A percentile compares a stretch with the other conserved stretches of the same genome.
Conservation (phyloP, 345 rosid genomes). For the Boechera retrofracta region DNA sequence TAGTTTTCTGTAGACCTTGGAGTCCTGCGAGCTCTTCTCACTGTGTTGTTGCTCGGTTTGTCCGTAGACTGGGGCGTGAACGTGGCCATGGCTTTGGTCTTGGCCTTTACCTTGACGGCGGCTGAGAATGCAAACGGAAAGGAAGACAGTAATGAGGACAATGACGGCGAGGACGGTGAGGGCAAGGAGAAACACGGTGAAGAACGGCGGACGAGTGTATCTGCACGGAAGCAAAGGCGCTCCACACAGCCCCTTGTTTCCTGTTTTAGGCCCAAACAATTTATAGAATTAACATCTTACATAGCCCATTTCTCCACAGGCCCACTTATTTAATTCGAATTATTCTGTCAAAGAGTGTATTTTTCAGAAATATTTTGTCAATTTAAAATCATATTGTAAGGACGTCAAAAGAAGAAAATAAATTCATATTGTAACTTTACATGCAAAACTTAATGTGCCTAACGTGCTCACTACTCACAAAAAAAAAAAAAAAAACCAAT, state of each 20-base stretch:
- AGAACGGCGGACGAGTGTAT: slow-evolving; percentile 35
- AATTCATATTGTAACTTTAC: not conserved
- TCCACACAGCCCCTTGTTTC: slow-evolving; percentile 73
- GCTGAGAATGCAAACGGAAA: slow-evolving; percentile 40
- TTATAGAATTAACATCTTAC: not conserved
- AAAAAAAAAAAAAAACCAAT: not conserved
- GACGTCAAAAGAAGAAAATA: not conserved
- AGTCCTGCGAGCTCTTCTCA: slow-evolving; percentile 37
- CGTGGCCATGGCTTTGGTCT: not conserved
- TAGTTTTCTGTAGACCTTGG: slow-evolving; percentile 43
- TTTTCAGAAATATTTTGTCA: not conserved
- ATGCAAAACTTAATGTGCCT: not conserved
- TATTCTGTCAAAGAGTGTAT: not conserved
- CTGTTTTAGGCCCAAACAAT: slow-evolving; percentile 46
- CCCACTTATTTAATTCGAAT: not conserved
- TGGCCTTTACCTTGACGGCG: slow-evolving; percentile 17
- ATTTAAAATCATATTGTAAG: no score
- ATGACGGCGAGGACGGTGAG: slow-evolving; percentile 46
- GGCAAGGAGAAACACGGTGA: slow-evolving; percentile 45
- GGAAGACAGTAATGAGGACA: slow-evolving; percentile 30
- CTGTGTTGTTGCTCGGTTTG: slow-evolving; percentile 34
- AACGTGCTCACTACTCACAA: slow-evolving; percentile 33
- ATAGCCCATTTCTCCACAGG: slow-evolving; percentile 1
- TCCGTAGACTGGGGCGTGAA: slow-evolving; percentile 13
- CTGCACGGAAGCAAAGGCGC: slow-evolving; percentile 68